Evolutionary conservation across 2,329 filamentous ascomycete genomes (phyloP).

Genomic region (Fusarium annulatum): DNA sequence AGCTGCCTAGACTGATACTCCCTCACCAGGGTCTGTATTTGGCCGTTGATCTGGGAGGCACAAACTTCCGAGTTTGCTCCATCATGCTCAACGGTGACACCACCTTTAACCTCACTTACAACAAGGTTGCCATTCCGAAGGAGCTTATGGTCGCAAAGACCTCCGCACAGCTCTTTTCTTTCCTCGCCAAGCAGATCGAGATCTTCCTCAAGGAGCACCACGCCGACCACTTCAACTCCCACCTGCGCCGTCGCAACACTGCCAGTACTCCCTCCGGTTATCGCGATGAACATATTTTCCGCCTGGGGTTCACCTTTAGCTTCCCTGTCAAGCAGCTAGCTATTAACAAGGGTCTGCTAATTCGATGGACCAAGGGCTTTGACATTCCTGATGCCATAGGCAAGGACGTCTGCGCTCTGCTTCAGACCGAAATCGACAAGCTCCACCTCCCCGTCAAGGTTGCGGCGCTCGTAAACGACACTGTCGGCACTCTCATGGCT

Average conservation of each 20-base stretch:
- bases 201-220: constrained; percentile 88
- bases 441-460: constrained; percentile 90
- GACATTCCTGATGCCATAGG: constrained; percentile 95
- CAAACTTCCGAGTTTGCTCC: constrained; percentile 98
- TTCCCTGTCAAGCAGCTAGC: constrained; percentile 95
- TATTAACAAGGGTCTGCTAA: constrained; percentile 93
- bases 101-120: constrained; percentile 92
- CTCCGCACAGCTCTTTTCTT: constrained; percentile 87
- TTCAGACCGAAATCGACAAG: constrained; percentile 90
- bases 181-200: constrained; percentile 93
- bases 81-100: constrained; percentile 93
- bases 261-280: constrained; percentile 68
- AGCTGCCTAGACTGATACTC: constrained; percentile 14
- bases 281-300: constrained; percentile 82
- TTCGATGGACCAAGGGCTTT: constrained; percentile 99
- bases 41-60: constrained; percentile 96
- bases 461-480: constrained; percentile 97
- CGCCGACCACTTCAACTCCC: constrained; percentile 82
- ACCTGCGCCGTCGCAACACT: constrained; percentile 73
- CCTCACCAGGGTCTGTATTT: constrained; percentile 83
- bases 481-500: constrained; percentile 97
- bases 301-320: constrained; percentile 98
- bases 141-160: constrained; percentile 91
- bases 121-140: constrained; percentile 90
- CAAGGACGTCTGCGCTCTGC: constrained; percentile 90